phyloP scores from a whole-genome alignment of 1,284 basidiomycete genomes.

The Peniophora sp. region DNA sequence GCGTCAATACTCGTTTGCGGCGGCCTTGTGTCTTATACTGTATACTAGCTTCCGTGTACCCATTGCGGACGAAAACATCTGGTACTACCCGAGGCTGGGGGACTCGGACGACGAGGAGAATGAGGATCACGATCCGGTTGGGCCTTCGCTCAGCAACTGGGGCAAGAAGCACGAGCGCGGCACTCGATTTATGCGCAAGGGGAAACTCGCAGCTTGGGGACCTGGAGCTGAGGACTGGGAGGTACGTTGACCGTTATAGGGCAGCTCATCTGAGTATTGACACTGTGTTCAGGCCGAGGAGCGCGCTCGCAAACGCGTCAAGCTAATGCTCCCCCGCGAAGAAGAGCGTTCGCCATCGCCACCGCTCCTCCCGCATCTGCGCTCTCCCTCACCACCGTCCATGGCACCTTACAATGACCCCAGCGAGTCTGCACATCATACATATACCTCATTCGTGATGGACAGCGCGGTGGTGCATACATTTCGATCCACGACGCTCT shows the following conservation, averaged over 20 bases:
- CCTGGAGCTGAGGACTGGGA: constrained; percentile 77
- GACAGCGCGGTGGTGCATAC: constrained; percentile 77
- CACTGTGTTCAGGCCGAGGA: constrained; percentile 58
- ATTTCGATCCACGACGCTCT: constrained; percentile 67
- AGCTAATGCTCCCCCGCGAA: constrained; percentile 47
- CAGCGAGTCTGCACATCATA: constrained; percentile 49
- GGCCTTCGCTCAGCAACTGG: constrained; percentile 63
- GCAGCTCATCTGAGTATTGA: background rate
- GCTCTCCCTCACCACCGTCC: constrained; percentile 35
- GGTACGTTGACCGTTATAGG: constrained; percentile 33
- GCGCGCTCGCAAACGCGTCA: constrained; percentile 70
- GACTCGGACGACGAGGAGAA: constrained; percentile 49
- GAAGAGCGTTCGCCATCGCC: constrained; percentile 30
- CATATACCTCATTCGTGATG: constrained; percentile 75
- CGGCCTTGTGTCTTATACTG: too few species aligned
- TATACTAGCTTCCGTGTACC: constrained; percentile 23
- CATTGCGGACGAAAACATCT: constrained; percentile 63
- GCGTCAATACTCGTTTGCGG: too few species aligned
- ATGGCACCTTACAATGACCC: constrained; percentile 64
- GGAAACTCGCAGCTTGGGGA: constrained; percentile 73
- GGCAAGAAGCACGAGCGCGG: constrained; percentile 63
- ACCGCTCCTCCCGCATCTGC: constrained; percentile 33
- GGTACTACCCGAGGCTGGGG: constrained; percentile 71
- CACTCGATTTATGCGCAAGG: constrained; percentile 67
- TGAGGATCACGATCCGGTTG: constrained; percentile 29